Base-by-base conservation (phyloP, 495 filamentous ascomycete genomes). In the Pyrenula massariospora region DNA sequence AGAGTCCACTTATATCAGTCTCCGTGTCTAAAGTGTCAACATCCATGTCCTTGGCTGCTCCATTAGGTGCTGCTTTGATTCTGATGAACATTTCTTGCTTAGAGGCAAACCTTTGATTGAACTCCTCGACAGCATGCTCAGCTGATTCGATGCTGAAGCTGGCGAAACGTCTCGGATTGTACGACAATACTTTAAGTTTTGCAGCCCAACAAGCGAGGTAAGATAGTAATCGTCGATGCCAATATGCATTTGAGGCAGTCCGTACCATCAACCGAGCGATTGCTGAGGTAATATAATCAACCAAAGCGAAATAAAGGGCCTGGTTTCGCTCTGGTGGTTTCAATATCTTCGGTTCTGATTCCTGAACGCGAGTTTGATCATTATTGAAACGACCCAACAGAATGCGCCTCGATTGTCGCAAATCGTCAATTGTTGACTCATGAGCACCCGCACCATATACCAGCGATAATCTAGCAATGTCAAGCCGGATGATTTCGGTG, bases 211-310 rank as follows among this genome's bases (percentile, higher is more conserved):
- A 51, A 12, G 59, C 52, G 24, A 62, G 59, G 3, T 21, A 12
- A 21, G 31, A 54, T 11, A 62, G 12, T 22, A 52, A 12, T 22
- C 48, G 8, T 10, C 23, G 57, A 15, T 56, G 22, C 59, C 58
- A 60, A n/a, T 52, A 59, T 12, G 24, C 22, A n/a, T 53, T 53
- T 22, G 55, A 47, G 23, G 53, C 59, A 1, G 20, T 55, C 50
- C 54, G 15, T 5, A 52, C 22, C 22, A 61, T 19, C 3, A 60
- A 50, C 0, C 58, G 50, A 24, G 51, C 59, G 50, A 56, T 24
- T 2, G 31, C 23, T 23, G 59, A 48, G n/a, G 59, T 61, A 12
- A 61, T 36, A 59, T 61, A 61, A 48, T 61, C 59, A 10, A 61
- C 59, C 20, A 61, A 48, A 23, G 56, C 58, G 25, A 59, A 59